Evolutionary conservation across 2,329 filamentous ascomycete genomes (phyloP).

Genomic region (Ceratocystis destructans): DNA sequence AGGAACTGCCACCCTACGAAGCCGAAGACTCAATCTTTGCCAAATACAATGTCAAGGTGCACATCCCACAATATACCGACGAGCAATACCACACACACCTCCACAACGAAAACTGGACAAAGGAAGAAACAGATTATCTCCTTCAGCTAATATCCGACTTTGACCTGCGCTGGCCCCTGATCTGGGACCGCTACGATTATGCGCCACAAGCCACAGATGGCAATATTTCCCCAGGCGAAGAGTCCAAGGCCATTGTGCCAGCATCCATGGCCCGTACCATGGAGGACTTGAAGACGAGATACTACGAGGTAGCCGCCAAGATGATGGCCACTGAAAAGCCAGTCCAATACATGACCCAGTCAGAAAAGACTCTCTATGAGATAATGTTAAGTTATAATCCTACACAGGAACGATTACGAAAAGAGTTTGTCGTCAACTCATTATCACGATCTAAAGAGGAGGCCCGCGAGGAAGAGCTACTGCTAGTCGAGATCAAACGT

Average conservation of each 20-base stretch:
- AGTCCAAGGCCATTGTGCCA: conserved; percentile 41
- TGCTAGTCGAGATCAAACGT: conserved; percentile 80
- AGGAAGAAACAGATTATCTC: conserved; percentile 87
- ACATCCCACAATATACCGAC: conserved; percentile 69
- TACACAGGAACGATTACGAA: conserved; percentile 62
- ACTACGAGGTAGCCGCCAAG: conserved; percentile 73
- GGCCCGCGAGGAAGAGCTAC: conserved; percentile 77
- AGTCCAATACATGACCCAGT: conserved; percentile 70
- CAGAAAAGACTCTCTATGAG: conserved; percentile 72
- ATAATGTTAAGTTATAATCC: conserved; percentile 79
- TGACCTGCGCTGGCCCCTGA: conserved; percentile 78
- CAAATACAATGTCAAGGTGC: conserved; percentile 74
- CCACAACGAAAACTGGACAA: conserved; percentile 66
- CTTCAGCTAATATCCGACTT: conserved; percentile 61
- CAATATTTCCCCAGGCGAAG: conserved; percentile 33
- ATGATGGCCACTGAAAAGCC: conserved; percentile 72
- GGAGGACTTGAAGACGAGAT: conserved; percentile 83
- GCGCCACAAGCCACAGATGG: conserved; percentile 33
- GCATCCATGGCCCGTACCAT: conserved; percentile 49
- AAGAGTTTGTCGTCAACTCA: conserved; percentile 69
- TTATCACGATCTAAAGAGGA: conserved; percentile 73
- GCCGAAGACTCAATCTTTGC: conserved; percentile 55
- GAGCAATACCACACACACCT: conserved; percentile 72
- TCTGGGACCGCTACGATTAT: conserved; percentile 87
- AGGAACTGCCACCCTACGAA: conserved; percentile 21